These are phyloP conservation scores for Aspergillus quadricinctus DNA, from an alignment of 2,329 filamentous ascomycete genomes.

Conservation along the genomic window DNA sequence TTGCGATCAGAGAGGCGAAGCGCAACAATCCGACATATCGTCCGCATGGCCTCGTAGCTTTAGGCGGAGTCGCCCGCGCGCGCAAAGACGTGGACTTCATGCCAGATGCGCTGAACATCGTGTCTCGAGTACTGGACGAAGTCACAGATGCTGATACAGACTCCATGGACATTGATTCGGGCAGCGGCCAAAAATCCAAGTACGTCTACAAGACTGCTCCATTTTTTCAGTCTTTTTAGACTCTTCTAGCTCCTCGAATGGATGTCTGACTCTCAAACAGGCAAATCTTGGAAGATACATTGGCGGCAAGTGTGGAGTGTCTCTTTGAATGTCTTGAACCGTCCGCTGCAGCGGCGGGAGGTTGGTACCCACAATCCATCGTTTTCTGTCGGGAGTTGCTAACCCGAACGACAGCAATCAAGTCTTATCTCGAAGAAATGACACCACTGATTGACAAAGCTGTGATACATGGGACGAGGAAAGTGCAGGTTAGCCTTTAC, in stretches of 20 bases:
- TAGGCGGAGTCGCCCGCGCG: constrained; percentile 68
- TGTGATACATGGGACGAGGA: constrained; percentile 28
- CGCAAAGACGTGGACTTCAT: constrained; percentile 68
- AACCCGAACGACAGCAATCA: constrained; percentile 27
- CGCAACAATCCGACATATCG: constrained; percentile 83
- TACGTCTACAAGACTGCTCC: constrained; percentile 11
- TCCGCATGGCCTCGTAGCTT: constrained; percentile 65
- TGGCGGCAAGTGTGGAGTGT: constrained; percentile 37
- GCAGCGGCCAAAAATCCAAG: constrained; percentile 36
- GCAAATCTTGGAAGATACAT: constrained; percentile 31
- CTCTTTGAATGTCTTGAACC: constrained; percentile 37
- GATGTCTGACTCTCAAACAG: constrained; percentile 1
- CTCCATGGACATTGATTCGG: constrained; percentile 65
- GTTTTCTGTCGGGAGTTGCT: constrained; percentile 13
- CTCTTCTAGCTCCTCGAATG: not conserved
- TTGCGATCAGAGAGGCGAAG: constrained; percentile 81
- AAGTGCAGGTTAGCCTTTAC: constrained; percentile 33
- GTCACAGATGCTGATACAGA: constrained; percentile 50
- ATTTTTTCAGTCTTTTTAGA: not conserved
- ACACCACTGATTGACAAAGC: constrained; percentile 27
- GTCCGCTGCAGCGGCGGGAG: constrained; percentile 17
- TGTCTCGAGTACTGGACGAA: constrained; percentile 59
- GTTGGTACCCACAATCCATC: constrained; percentile 16
- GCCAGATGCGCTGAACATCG: constrained; percentile 60
- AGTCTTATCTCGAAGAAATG: constrained; percentile 26